Evolutionary conservation across 140 eudicot species (phyloP).

Genomic region (Senecio squalidus): DNA sequence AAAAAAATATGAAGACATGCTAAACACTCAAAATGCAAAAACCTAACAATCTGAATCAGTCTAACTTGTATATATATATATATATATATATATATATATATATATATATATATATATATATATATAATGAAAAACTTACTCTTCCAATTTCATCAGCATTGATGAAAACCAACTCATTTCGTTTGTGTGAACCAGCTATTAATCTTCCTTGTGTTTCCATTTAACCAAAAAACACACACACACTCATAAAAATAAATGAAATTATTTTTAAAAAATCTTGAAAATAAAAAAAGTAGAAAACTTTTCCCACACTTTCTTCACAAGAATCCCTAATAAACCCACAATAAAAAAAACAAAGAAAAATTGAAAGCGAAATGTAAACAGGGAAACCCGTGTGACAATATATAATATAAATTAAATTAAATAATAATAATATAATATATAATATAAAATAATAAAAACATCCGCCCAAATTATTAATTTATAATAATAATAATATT

Average conservation of each 20-base stretch:
- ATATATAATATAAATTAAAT: not conserved
- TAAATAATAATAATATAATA: not conserved
- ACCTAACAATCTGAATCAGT: too few relatives aligned
- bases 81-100: not conserved
- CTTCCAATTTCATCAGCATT: constrained; percentile 39
- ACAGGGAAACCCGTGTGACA: constrained; percentile 3
- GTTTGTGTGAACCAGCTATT: constrained; percentile 64
- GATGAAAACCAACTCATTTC: constrained; percentile 54
- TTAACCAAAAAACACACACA: not conserved
- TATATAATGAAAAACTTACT: constrained; percentile 21
- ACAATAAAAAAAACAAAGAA: not conserved
- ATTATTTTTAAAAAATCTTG: not conserved
- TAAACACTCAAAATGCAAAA: constrained; percentile 7
- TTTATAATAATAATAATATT: too few relatives aligned
- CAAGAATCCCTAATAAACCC: constrained; percentile 27
- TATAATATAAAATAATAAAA: not conserved
- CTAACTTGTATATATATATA: too few relatives aligned
- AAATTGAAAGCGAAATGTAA: constrained; percentile 10
- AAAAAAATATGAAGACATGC: not conserved
- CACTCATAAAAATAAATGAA: too few relatives aligned
- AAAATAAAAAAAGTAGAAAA: too few relatives aligned
- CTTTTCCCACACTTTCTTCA: constrained; percentile 18
- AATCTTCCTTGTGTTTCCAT: constrained; percentile 50
- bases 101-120: not conserved
- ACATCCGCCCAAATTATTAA: constrained; percentile 6